Base-by-base conservation (phyloP, 768 basidiomycete species). In the Pleurotus ostreatus region DNA sequence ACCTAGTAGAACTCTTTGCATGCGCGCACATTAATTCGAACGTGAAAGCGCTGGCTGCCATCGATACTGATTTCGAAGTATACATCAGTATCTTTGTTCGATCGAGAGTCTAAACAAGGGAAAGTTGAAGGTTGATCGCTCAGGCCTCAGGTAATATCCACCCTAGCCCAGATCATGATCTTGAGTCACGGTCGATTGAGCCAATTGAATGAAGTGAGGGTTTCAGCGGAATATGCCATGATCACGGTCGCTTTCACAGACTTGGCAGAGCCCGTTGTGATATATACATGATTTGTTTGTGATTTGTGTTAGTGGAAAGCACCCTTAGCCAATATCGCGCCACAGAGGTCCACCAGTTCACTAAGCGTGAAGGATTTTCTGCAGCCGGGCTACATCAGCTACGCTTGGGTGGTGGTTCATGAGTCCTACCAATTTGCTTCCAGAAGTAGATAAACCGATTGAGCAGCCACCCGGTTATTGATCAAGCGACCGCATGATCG, bases 151-250 rank as follows among this genome's bases (percentile, higher is more conserved):
- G 20, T 55, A 48, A 16, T 66, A 61, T 9, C 68, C 68, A 11
- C 69, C 66, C 70, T 68, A 72, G 4, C 70, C 71, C 61, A 72
- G 71, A 56, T 73, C 71, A 47, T 59, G 60, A 48, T 51, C 44
- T 57, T 63, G 11, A 66, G 49, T 16, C 37, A 41, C 7, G 57
- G 34, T 20, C 41, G 18, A 43, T 43, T 20, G 22, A 15, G 39
- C 49, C 23, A 57, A 8, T 13, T 15, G 18, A 16, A 52, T 11
- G 49, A 20, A 5, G 41, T 7, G 18, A 43, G n/a, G 18, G 6
- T 20, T 2, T 7, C n/a, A 15, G 18, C 15, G 13, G 41, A 20
- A 43, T 43, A 6, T 6, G 26, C 41, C 26, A 9, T 43, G 5
- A n/a, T 5, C 12, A 43, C 41, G 41, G 13, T 43, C 15, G 18